These are phyloP conservation scores for Macrocybe gigantea DNA, from an alignment of 768 basidiomycete species.

Conservation along the genomic window DNA sequence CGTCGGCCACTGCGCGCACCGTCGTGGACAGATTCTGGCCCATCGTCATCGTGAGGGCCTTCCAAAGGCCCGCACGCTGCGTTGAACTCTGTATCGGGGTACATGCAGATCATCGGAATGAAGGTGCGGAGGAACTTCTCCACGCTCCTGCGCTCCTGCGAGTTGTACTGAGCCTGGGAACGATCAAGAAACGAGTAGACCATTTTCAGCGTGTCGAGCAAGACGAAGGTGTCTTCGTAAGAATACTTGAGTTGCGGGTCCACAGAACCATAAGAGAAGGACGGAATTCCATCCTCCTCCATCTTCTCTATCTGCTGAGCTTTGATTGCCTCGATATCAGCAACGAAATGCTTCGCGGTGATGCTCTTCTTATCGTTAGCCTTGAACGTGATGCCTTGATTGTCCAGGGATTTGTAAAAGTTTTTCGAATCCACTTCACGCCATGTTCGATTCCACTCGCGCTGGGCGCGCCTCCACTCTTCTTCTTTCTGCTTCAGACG, in stretches of 20 bases:
- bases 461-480: slow-evolving; percentile 91
- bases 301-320: slow-evolving; percentile 45
- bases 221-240: slow-evolving; percentile 70
- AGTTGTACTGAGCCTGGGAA: slow-evolving; percentile 68
- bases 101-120: slow-evolving; percentile 76
- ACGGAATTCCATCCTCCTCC: slow-evolving; percentile 27
- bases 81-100: slow-evolving; percentile 61
- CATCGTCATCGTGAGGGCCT: slow-evolving; percentile 37
- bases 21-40: slow-evolving; percentile 16
- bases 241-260: slow-evolving; percentile 75
- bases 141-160: slow-evolving; percentile 72
- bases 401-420: slow-evolving; percentile 96
- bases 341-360: slow-evolving; percentile 77
- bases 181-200: slow-evolving; percentile 90
- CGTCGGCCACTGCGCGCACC: slow-evolving; percentile 39
- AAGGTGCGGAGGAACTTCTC: slow-evolving; percentile 84
- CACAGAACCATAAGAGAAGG: slow-evolving; percentile 40
- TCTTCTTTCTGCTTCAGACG: slow-evolving; percentile 93
- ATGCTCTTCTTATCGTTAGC: slow-evolving; percentile 92
- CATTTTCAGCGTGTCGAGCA: slow-evolving; percentile 88
- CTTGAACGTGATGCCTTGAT: slow-evolving; percentile 94
- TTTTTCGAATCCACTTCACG: slow-evolving; percentile 95
- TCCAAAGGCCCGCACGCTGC: slow-evolving; percentile 54
- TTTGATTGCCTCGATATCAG: slow-evolving; percentile 69
- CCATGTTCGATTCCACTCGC: slow-evolving; percentile 97